phyloP scores from a whole-genome alignment of 768 basidiomycete genomes.

The Asterophora parasitica region DNA sequence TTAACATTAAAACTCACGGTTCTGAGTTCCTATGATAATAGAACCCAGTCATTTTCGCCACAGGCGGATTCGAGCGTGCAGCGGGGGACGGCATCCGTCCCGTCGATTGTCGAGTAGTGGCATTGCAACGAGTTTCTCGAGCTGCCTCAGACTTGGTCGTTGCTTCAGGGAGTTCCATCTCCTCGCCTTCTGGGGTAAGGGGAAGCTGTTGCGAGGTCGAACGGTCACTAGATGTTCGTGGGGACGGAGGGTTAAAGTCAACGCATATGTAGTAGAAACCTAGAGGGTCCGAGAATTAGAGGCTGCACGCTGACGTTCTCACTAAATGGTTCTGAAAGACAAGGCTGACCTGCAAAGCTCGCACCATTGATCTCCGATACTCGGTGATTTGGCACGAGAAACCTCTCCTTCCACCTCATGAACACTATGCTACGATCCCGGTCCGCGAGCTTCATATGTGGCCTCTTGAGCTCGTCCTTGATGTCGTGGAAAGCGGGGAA shows the following conservation, averaged over 20 bases:
- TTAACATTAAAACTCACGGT: slow-evolving; percentile 54
- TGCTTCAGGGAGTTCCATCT: slow-evolving; percentile 24
- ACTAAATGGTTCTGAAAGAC: slow-evolving; percentile 7
- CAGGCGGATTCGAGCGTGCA: slow-evolving; percentile 41
- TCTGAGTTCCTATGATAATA: slow-evolving; percentile 93
- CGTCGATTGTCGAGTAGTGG: slow-evolving; percentile 36
- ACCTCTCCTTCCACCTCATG: slow-evolving; percentile 96
- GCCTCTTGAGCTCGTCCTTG: slow-evolving; percentile 77
- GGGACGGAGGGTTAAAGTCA: slow-evolving; percentile 72
- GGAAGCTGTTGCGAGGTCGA: slow-evolving; percentile 33
- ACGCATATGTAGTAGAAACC: slow-evolving; percentile 96
- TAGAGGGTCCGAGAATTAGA: slow-evolving; percentile 23
- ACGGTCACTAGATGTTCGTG: slow-evolving; percentile 21
- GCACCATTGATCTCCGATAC: slow-evolving; percentile 94
- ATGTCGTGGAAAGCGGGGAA: slow-evolving; percentile 83
- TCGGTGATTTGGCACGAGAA: slow-evolving; percentile 91
- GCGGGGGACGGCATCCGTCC: slow-evolving; percentile 46
- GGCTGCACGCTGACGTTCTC: slow-evolving; percentile 10
- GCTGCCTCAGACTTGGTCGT: slow-evolving; percentile 31
- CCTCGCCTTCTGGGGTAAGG: slow-evolving; percentile 22
- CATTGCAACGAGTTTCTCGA: slow-evolving; percentile 38
- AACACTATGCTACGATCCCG: slow-evolving; percentile 80
- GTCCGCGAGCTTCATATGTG: slow-evolving; percentile 73
- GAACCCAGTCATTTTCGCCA: slow-evolving; percentile 83
- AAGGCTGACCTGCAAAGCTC: slow-evolving; percentile 78